phyloP scores from a whole-genome alignment of 371 early-diverging fungal genomes.

The Phascolomyces articulosus region DNA sequence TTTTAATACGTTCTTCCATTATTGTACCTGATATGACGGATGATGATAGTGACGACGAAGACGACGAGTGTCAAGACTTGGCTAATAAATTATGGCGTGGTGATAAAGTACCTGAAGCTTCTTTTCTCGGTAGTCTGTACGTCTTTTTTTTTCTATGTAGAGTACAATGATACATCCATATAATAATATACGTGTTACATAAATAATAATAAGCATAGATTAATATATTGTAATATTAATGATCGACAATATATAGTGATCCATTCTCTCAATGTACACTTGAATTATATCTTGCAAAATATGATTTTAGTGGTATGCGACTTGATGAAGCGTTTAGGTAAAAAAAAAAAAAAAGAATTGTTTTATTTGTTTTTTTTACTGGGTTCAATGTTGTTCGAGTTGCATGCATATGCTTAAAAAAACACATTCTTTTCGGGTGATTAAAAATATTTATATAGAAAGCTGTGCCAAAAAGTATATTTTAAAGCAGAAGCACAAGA shows the following conservation, averaged over 20 bases:
- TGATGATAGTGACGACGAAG: conserved; percentile 18
- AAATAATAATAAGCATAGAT: too few species aligned
- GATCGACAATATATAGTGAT: too few species aligned
- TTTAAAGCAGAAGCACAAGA: conserved; percentile 92
- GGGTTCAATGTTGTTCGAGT: not conserved
- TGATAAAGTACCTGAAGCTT: conserved; percentile 26
- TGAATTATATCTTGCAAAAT: conserved; percentile 70
- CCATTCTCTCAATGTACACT: conserved; percentile 52
- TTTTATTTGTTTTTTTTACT: too few species aligned
- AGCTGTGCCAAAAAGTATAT: conserved; percentile 74
- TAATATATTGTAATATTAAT: too few species aligned
- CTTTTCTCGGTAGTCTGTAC: conserved; percentile 40
- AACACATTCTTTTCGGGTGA: too few species aligned
- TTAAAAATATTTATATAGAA: conserved; percentile 26
- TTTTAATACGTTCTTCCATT: conserved; percentile 21
- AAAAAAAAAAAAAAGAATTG: not conserved
- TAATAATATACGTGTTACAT: too few species aligned
- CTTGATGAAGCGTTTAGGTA: conserved; percentile 82
- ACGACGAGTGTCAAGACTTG: conserved; percentile 11
- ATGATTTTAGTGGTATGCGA: conserved; percentile 68
- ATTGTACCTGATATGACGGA: conserved; percentile 20
- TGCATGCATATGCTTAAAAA: too few species aligned
- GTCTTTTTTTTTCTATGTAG: not conserved
- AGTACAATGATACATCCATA: too few species aligned
- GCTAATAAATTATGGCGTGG: conserved; percentile 30